Conservation (phyloP, 192 early-diverging fungal species). For the Coemansia sp. region DNA sequence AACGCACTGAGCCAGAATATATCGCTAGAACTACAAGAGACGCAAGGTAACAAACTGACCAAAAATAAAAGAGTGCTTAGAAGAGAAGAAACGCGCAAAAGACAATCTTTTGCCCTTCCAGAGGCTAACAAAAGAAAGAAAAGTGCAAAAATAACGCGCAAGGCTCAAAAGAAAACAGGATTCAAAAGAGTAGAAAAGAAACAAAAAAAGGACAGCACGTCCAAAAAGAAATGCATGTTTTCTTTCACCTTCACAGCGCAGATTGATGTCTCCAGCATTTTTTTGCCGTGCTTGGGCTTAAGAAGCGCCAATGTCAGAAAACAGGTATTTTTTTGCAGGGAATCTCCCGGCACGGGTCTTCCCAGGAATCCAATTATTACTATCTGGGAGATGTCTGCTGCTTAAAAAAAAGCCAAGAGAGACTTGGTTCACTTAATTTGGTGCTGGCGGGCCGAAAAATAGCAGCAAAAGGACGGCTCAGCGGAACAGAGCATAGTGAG, state of each 20-base stretch:
- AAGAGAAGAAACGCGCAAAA: slow-evolving; percentile 3
- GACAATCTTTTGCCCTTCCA: background rate
- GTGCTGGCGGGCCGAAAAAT: too few species aligned
- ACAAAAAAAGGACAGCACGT: background rate
- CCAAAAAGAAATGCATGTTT: too few species aligned
- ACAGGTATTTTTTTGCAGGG: background rate
- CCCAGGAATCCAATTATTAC: too few species aligned
- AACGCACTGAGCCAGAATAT: slow-evolving; percentile 3
- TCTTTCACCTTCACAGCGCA: background rate
- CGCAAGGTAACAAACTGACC: slow-evolving; percentile 15
- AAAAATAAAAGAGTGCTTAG: slow-evolving; percentile 3
- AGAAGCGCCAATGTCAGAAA: too few species aligned
- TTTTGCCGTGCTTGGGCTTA: too few species aligned
- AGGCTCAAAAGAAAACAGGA: slow-evolving; percentile 3
- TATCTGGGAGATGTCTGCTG: too few species aligned
- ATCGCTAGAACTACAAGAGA: slow-evolving; percentile 14
- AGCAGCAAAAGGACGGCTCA: too few species aligned
- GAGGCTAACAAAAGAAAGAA: background rate
- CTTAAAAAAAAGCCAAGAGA: too few species aligned
- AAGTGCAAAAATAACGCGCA: slow-evolving; percentile 1
- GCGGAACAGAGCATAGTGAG: too few species aligned
- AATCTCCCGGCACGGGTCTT: too few species aligned
- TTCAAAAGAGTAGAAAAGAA: slow-evolving; percentile 10
- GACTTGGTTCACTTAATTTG: too few species aligned
- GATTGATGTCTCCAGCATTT: too few species aligned